phyloP scores from a whole-genome alignment of 306 rosid species.

The Dalbergia cultrata region DNA sequence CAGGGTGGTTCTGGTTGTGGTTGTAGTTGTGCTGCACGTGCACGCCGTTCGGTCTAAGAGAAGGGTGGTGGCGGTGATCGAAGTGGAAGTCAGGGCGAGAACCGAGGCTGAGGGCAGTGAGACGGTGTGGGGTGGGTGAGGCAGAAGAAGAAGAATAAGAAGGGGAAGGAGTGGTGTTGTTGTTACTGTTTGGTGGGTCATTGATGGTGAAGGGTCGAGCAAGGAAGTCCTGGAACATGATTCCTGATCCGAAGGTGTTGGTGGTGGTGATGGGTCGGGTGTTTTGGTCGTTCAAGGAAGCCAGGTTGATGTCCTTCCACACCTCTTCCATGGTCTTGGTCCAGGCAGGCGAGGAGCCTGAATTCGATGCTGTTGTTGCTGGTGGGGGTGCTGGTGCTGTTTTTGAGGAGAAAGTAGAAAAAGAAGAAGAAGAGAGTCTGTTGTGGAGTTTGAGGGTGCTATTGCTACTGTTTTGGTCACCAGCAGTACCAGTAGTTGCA shows the following conservation, averaged over 20 bases:
- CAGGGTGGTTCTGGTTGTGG: background rate
- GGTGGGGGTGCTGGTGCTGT: too few relatives aligned
- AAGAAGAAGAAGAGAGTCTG: too few relatives aligned
- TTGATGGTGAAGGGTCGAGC: conserved; percentile 53
- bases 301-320: conserved; percentile 74
- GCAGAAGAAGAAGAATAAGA: conserved; percentile 12
- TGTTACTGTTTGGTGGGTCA: conserved; percentile 43
- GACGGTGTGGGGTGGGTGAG: conserved; percentile 39
- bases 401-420: too few relatives aligned
- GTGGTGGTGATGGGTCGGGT: background rate
- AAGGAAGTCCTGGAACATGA: conserved; percentile 74
- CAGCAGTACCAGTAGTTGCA: too few relatives aligned
- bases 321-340: conserved; percentile 70
- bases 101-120: conserved; percentile 61
- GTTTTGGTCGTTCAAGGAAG: conserved; percentile 48
- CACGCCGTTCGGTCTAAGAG: background rate
- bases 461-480: too few relatives aligned
- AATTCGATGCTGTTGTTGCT: too few relatives aligned
- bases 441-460: too few relatives aligned
- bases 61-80: conserved; percentile 1
- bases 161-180: conserved; percentile 4
- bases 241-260: conserved; percentile 31
- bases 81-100: conserved; percentile 48
- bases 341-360: too few relatives aligned
- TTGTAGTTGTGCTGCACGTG: background rate